Evolutionary conservation across 306 rosid genomes (phyloP).

Genomic region (Cicer arietinum): DNA sequence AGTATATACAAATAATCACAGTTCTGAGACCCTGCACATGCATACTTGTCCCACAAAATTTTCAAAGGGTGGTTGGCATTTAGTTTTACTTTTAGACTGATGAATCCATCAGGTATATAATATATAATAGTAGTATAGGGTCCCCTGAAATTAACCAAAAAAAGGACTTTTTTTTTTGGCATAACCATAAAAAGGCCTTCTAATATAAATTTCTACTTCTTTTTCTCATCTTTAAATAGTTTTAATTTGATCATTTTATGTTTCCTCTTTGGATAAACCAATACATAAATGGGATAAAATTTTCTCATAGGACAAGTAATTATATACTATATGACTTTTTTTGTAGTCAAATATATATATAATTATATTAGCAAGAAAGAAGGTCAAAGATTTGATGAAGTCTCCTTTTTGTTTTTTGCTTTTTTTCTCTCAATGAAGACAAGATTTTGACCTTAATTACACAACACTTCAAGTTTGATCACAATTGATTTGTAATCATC

Average conservation of each 20-base stretch:
- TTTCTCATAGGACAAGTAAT: conserved; percentile 27
- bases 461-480: conserved; percentile 18
- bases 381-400: conserved; percentile 34
- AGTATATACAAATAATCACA: conserved; percentile 10
- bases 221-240: not conserved
- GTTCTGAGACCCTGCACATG: conserved; percentile 48
- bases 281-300: conserved; percentile 13
- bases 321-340: not conserved
- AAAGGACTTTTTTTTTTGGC: not conserved
- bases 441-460: conserved; percentile 43
- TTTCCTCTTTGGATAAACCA: conserved; percentile 15
- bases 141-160: conserved; percentile 19
- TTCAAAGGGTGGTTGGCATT: conserved; percentile 48
- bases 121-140: not conserved
- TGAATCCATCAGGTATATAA: conserved; percentile 17
- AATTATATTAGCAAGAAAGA: conserved; percentile 29
- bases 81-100: conserved; percentile 40
- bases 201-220: conserved; percentile 13
- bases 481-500: conserved; percentile 33
- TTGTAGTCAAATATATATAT: not conserved
- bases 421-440: conserved; percentile 37
- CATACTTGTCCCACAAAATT: conserved; percentile 44
- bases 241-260: not conserved
- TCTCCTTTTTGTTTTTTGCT: not conserved
- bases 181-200: not conserved